Evolutionary conservation across 805 yeast genomes (phyloP), one percentile per base, ranked within the genome.

Genomic region (Wickerhamiella cacticola): DNA sequence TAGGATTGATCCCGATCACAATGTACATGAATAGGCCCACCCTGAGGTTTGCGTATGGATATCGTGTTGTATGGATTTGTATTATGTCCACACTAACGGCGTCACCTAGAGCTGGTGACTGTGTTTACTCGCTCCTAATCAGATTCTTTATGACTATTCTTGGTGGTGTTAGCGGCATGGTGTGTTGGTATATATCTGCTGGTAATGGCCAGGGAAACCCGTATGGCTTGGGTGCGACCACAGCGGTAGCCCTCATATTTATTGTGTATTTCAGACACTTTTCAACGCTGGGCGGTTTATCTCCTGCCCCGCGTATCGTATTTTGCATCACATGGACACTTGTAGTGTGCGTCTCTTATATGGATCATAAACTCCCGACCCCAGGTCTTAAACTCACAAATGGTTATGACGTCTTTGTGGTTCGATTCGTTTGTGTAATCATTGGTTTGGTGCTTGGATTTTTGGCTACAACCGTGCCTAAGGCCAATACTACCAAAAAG

Each of bases 401-500:
- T 5, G 68, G 68, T 2, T 64, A 53, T 46, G 43, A 51, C 1
- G 60, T 60, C n/a, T 65, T 67, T 1, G 63, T 65, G 65, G 50
- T 61, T 23, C 56, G 67, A 9, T 61, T 62, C 36, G 62, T 59
- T 5, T 56, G 61, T 3, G 66, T 62, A 6, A 36, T 56, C 2
- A 52, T 59, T 29, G 68, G 67, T 4, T 47, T 64, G n/a, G 12
- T 56, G 4, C 45, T 60, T 8, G 64, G 59, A 2, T 60, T 61
- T 38, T 25, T 63, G 7, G 62, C 59, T 3, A 56, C 64, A 7
- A 34, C 62, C 3, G 46, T 64, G n/a, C 67, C 68, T 2, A 45
- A 52, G 19, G 58, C 67, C 0, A 45, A 48, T 26, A 60, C 66
- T 16, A 66, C 63, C 5, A 61, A 58, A 49, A 46, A 51, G 33